Base-by-base conservation (phyloP, 306 rosid species). In the Fragaria iinumae region DNA sequence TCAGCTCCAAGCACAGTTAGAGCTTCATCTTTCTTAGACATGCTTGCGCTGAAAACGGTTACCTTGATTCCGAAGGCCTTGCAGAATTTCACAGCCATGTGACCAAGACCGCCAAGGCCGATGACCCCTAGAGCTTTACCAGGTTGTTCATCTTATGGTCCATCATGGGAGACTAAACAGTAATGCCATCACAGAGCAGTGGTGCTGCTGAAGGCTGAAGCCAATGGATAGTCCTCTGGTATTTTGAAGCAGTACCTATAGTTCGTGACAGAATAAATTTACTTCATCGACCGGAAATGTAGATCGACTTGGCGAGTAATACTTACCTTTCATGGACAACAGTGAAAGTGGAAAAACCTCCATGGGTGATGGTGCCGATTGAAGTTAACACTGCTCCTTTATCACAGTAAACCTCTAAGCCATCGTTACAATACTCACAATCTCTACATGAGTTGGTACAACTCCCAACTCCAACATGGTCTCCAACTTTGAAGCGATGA, bases 151-250 rank as follows among this genome's bases (percentile, higher is more conserved):
- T 91, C 70, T 73, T 73, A 17, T 55, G 69, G 68, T 47, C 86
- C 56, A 85, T 71, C 96, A 89, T 89, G 1, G 96, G 93, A 73
- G 90, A 21, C 78, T 91, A 91, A 50, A 91, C 90, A 36, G 96
- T 88, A 45, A 91, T 77, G 56, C 97, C 92, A 80, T 92, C 97
- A 85, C 93, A 91, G 73, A 91, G 92, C 83, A 91, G 74, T 86
- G 97, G 97, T 72, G 92, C 93, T 17, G n/a, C n/a, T n/a, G n/a
- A n/a, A n/a, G n/a, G 96, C 96, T 52, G 91, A 89, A 66, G 93
- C 96, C 79, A 91, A 69, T 43, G 96, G 92, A 67, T 89, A 89
- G 70, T 49, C 55, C 12, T 86, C 84, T 11, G 93, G 93, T 60
- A 91, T 91, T 75, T 16, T 17, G 76, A 73, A 87, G 88, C 92